phyloP scores from a whole-genome alignment of 2,329 filamentous ascomycete genomes.

The Nemania sp. region DNA sequence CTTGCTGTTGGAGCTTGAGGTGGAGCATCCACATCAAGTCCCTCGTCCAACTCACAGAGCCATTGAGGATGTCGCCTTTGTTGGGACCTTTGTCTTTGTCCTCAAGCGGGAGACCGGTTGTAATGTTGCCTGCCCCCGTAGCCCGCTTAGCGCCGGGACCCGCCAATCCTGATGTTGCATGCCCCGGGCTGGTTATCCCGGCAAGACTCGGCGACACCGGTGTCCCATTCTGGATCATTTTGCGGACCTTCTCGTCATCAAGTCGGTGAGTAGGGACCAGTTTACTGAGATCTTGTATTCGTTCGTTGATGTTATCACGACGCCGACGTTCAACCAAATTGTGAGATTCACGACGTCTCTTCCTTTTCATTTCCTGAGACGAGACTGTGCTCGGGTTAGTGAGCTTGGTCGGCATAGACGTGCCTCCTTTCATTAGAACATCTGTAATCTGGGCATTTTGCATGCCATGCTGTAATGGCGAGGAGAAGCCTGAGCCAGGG shows the following conservation, averaged over 20 bases:
- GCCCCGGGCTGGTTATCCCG: conserved; percentile 68
- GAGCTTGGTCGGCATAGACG: conserved; percentile 88
- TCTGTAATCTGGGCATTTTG: conserved; percentile 75
- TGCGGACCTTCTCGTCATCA: conserved; percentile 95
- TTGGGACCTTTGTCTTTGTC: conserved; percentile 99
- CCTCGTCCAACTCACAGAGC: conserved; percentile 93
- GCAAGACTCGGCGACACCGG: conserved; percentile 82
- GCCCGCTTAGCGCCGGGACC: conserved; percentile 83
- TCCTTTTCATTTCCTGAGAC: conserved; percentile 90
- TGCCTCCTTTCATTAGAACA: conserved; percentile 83
- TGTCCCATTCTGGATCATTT: conserved; percentile 90
- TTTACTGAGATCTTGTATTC: conserved; percentile 94
- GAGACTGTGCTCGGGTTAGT: conserved; percentile 61
- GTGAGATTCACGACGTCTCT: conserved; percentile 88
- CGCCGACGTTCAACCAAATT: conserved; percentile 94
- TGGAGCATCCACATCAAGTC: conserved; percentile 98
- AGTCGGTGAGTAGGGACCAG: conserved; percentile 89
- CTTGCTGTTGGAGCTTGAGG: conserved; percentile 84
- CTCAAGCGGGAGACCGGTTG: conserved; percentile 87
- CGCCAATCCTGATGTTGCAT: conserved; percentile 84
- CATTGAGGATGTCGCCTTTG: conserved; percentile 98
- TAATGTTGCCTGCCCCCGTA: conserved; percentile 79
- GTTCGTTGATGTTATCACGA: conserved; percentile 97
- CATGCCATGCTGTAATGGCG: conserved; percentile 70
- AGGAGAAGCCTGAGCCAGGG: conserved; percentile 85